These are phyloP conservation scores for Naganishia friedmannii DNA, from an alignment of 768 basidiomycete genomes.

Conservation along the genomic window DNA sequence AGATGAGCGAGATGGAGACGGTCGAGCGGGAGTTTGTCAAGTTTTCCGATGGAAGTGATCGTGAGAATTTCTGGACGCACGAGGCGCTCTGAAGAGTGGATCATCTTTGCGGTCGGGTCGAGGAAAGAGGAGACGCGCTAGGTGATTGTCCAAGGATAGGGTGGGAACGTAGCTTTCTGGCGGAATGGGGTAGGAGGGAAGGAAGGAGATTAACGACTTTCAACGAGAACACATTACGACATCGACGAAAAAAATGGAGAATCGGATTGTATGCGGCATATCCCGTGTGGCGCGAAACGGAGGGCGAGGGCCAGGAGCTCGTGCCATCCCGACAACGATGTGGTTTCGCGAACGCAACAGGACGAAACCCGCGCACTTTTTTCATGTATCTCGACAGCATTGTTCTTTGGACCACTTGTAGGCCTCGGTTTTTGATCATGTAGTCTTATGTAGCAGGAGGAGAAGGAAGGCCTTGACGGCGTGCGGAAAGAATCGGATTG, in stretches of 20 bases:
- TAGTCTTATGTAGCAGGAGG: background rate
- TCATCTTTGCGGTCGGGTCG: background rate
- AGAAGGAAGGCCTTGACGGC: too few relatives aligned
- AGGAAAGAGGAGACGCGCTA: background rate
- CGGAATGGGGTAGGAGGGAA: background rate
- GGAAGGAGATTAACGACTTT: background rate
- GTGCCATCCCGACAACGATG: too few relatives aligned
- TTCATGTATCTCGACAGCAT: background rate
- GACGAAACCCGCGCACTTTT: background rate
- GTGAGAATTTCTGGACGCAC: conserved; percentile 14
- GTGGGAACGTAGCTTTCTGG: too few relatives aligned
- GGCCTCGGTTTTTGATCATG: background rate
- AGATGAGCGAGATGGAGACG: conserved; percentile 21
- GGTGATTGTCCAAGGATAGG: background rate
- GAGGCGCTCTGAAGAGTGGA: conserved; percentile 6
- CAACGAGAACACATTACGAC: background rate
- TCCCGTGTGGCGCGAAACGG: background rate
- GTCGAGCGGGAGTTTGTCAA: conserved; percentile 24
- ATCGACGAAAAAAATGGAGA: background rate
- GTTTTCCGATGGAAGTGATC: conserved; percentile 21
- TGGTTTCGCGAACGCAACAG: too few relatives aligned
- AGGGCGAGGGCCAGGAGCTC: too few relatives aligned
- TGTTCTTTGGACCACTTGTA: background rate
- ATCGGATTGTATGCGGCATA: background rate
- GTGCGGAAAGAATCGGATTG: too few relatives aligned